Base-by-base conservation (phyloP, 352 stramenopile species). In the Phytophthora parvispora region DNA sequence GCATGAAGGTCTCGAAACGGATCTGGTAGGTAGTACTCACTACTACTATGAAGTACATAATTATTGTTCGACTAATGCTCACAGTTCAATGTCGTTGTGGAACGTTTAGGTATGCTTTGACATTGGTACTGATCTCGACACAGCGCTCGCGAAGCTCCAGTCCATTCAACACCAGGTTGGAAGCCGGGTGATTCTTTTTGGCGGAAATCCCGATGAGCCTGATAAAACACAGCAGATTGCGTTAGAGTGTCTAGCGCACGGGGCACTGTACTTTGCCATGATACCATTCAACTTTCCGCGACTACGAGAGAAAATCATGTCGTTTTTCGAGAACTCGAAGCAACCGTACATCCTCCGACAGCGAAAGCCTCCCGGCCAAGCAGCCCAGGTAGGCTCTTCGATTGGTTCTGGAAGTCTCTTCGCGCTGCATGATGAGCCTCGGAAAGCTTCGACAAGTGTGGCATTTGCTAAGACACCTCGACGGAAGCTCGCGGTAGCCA, bases 21-120 rank as follows among this genome's bases (percentile, higher is more conserved):
- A 94, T 48, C 65, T 94, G 59, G 84, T 94, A 75, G 45, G 74
- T n/a, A n/a, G n/a, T n/a, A n/a, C n/a, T n/a, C n/a, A n/a, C n/a
- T n/a, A n/a, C n/a, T n/a, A n/a, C n/a, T n/a, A n/a, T n/a, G n/a
- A n/a, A n/a, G n/a, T n/a, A n/a, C n/a, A n/a, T n/a, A 7, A 20
- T 20, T 24, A 27, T 7, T 15, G 3, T 55, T 53, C n/a, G 34
- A 34, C 13, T 22, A 51, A 50, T 24, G 12, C 22, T 24, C 49
- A 66, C n/a, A 32, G 15, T 13, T 47, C 18, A 20, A 53, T 36
- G 6, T 55, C 20, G 15, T 61, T 50, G 13, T n/a, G 18, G 10
- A n/a, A 47, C 57, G 24, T 47, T 47, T 34, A 93, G 86, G 61
- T 94, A 6, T 89, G 81, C 29, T 92, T 89, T 50, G 87, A 93